phyloP scores from a whole-genome alignment of 176 grass and related monocot genomes.

The Triticum urartu region DNA sequence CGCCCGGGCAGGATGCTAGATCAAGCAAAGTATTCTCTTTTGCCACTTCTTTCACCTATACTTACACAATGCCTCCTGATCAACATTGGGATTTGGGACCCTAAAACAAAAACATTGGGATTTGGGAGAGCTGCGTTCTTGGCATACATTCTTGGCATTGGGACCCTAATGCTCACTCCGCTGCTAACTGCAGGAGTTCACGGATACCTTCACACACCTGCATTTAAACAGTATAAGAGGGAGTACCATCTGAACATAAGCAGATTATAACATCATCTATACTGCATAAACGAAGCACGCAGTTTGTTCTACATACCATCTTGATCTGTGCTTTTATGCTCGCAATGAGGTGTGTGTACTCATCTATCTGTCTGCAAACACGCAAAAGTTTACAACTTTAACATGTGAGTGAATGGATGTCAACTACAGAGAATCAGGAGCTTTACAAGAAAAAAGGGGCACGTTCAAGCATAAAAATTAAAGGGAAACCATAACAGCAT shows the following conservation, averaged over 20 bases:
- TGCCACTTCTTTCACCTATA: background rate
- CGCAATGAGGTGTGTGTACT: constrained; percentile 81
- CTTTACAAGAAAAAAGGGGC: background rate
- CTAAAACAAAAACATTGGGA: background rate
- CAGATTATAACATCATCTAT: background rate
- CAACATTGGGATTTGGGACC: background rate
- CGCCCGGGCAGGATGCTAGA: too few relatives aligned
- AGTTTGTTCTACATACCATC: constrained; percentile 42
- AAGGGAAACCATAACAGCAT: background rate
- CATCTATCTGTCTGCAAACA: constrained; percentile 83
- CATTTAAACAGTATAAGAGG: background rate
- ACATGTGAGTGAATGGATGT: background rate
- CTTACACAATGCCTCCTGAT: background rate
- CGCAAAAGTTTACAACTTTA: constrained; percentile 1
- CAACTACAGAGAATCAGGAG: background rate
- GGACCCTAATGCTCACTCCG: constrained; percentile 29
- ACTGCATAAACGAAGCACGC: background rate
- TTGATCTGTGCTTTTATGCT: constrained; percentile 91
- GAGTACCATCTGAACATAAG: background rate
- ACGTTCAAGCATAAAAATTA: background rate
- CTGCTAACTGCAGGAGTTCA: constrained; percentile 63
- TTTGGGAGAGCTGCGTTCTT: constrained; percentile 2
- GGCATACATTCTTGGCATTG: background rate
- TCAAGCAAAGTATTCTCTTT: background rate
- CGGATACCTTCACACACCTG: constrained; percentile 85